A percentile compares a stretch with the other conserved stretches of the same genome.
Evolutionary conservation across 441 rosid species (phyloP).

Genomic region (Caryocar brasiliense): DNA sequence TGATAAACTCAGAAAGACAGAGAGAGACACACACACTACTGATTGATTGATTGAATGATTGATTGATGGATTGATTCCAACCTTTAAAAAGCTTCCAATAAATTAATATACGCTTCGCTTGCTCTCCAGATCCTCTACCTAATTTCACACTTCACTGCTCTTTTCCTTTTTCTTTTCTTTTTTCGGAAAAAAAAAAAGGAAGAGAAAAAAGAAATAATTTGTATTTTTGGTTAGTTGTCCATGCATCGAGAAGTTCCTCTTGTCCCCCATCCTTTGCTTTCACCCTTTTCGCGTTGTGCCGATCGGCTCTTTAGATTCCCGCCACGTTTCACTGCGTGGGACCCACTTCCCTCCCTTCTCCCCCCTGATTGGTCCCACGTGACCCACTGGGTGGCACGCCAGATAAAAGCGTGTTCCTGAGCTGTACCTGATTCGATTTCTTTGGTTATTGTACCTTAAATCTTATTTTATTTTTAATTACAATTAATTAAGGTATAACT

Average conservation of each 20-base stretch:
- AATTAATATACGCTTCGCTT: not conserved
- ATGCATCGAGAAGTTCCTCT: too few relatives aligned
- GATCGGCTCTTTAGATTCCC: not conserved
- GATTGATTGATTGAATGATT: too few relatives aligned
- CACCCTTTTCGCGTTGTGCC: not conserved
- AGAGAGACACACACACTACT: too few relatives aligned
- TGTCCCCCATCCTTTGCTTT: too few relatives aligned
- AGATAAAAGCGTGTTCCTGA: conserved; percentile 5
- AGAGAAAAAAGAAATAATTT: too few relatives aligned
- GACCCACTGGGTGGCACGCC: not conserved
- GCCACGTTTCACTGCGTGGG: not conserved
- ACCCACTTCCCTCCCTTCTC: not conserved
- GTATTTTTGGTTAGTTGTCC: too few relatives aligned
- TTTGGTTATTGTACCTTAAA: too few relatives aligned
- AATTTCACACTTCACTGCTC: conserved; percentile 15
- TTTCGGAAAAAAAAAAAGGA: not conserved
- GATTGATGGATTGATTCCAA: too few relatives aligned
- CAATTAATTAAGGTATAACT: too few relatives aligned
- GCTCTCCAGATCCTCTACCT: conserved; percentile 9
- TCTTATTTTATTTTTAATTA: too few relatives aligned
- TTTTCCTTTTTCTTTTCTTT: not conserved
- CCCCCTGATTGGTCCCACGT: not conserved
- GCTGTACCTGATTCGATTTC: conserved; percentile 17
- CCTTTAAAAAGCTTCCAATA: not conserved
- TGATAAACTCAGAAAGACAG: not conserved